These are phyloP conservation scores for Kurtzmaniella fragi DNA, from an alignment of 805 yeast genomes.

Conservation along the genomic window DNA sequence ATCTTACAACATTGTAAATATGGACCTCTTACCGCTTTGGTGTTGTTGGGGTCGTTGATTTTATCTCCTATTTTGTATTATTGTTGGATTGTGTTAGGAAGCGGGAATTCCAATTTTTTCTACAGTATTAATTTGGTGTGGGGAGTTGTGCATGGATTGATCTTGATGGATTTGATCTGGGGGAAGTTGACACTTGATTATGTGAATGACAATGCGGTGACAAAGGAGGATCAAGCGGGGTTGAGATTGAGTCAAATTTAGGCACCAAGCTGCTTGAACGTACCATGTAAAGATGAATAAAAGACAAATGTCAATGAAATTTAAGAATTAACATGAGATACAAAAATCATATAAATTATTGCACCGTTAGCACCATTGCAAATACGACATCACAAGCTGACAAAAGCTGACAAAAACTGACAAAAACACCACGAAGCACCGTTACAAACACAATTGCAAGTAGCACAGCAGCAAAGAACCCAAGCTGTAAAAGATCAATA, in stretches of 20 bases:
- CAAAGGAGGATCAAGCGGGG: conserved; percentile 18
- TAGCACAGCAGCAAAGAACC: too few species aligned
- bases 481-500: too few species aligned
- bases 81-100: conserved; percentile 90
- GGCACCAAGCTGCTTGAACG: too few species aligned
- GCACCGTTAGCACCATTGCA: too few species aligned
- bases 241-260: conserved; percentile 48
- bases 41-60: conserved; percentile 48
- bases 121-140: conserved; percentile 88
- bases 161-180: conserved; percentile 79
- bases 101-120: conserved; percentile 94
- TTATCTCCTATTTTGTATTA: conserved; percentile 87
- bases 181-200: conserved; percentile 67
- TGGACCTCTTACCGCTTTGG: conserved; percentile 42
- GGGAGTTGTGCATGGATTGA: conserved; percentile 61
- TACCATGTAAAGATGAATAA: too few species aligned
- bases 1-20: conserved; percentile 44
- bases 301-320: too few species aligned
- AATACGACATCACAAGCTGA: too few species aligned
- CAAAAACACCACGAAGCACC: too few species aligned
- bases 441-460: too few species aligned
- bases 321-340: too few species aligned
- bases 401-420: too few species aligned
- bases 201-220: conserved; percentile 35
- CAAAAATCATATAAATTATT: too few species aligned